Percentiles rank a stretch among this genome's conserved stretches.
Evolutionary conservation across 2,329 filamentous ascomycete species (phyloP).

Genomic region (Fusarium continuum): DNA sequence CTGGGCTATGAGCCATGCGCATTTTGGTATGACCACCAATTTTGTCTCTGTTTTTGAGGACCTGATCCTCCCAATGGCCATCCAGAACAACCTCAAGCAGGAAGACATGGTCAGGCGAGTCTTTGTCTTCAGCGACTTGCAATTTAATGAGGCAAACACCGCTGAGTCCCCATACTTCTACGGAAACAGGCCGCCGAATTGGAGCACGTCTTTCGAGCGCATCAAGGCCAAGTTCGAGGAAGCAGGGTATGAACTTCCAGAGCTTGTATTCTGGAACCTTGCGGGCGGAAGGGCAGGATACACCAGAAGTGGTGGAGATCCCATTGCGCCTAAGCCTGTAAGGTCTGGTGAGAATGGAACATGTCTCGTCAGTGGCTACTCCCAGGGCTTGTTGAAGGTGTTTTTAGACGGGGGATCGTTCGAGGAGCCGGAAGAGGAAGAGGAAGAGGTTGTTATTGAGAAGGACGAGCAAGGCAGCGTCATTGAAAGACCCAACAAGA

Average conservation of each 20-base stretch:
- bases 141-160: conserved; percentile 57
- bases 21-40: conserved; percentile 59
- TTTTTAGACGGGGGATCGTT: conserved; percentile 63
- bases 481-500: conserved; percentile 45
- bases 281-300: conserved; percentile 51
- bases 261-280: conserved; percentile 70
- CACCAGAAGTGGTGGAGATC: conserved; percentile 39
- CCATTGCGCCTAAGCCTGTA: conserved; percentile 59
- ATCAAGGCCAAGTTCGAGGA: conserved; percentile 56
- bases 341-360: conserved; percentile 56
- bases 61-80: conserved; percentile 64
- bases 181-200: conserved; percentile 31
- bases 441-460: conserved; percentile 49
- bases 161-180: conserved; percentile 14
- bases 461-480: conserved; percentile 39
- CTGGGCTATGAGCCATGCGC: conserved; percentile 36
- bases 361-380: conserved; percentile 64
- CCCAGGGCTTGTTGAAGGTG: conserved; percentile 65
- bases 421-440: conserved; percentile 51
- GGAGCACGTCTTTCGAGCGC: conserved; percentile 59
- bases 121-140: conserved; percentile 70
- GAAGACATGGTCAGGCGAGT: conserved; percentile 69
- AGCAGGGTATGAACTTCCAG: conserved; percentile 66
- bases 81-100: conserved; percentile 57
- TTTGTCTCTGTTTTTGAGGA: conserved; percentile 64